Conservation (phyloP, 2,329 filamentous ascomycete genomes). For the Didymella lethalis region DNA sequence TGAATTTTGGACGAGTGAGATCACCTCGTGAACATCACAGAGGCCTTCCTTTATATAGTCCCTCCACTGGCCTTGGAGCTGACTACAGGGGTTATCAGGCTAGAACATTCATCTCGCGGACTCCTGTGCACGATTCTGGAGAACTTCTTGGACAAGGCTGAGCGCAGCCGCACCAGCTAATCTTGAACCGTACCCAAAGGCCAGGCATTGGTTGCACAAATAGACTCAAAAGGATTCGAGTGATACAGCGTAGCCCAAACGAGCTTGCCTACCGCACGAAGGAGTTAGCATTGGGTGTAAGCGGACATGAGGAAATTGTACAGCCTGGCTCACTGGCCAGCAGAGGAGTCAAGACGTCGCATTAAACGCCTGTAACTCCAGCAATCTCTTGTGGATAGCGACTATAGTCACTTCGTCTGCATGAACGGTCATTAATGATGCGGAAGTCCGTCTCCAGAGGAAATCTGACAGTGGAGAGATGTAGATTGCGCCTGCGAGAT, state of each 20-base stretch:
- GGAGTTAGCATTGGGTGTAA: constrained; percentile 2
- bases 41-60: neutral
- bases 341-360: neutral
- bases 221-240: neutral
- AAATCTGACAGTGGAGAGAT: neutral
- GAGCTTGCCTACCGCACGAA: neutral
- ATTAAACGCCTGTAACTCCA: neutral
- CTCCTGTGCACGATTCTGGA: neutral
- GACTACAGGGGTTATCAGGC: neutral
- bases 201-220: neutral
- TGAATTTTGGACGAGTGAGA: neutral
- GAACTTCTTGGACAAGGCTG: neutral
- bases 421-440: neutral
- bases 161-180: neutral
- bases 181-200: neutral
- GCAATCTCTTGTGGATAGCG: neutral
- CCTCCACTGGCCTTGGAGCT: neutral
- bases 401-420: neutral
- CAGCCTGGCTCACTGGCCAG: neutral
- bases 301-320: neutral
- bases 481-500: neutral
- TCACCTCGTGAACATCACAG: neutral
- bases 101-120: neutral
- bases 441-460: neutral
- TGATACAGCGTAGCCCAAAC: neutral